Conservation (phyloP, 192 early-diverging fungal species). For the Anaeromyces robustus region DNA sequence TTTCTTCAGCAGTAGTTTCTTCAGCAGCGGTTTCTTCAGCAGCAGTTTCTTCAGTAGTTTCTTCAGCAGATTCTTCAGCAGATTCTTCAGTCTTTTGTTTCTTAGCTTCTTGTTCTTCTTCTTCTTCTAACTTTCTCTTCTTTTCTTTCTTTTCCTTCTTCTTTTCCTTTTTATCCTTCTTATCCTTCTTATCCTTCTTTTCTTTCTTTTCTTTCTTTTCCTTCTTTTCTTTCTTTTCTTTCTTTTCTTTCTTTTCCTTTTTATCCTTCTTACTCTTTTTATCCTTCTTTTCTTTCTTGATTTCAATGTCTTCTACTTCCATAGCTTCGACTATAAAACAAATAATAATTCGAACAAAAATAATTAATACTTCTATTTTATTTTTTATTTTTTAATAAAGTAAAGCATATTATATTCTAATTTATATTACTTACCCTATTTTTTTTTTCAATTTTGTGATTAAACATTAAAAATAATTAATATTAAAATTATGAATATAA, state of each 20-base stretch:
- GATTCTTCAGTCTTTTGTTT: conserved; percentile 24
- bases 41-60: conserved; percentile 1
- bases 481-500: too few species aligned
- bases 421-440: too few species aligned
- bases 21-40: conserved; percentile 14
- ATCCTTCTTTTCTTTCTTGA: background rate
- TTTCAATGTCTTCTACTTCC: background rate
- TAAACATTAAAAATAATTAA: too few species aligned
- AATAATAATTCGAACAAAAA: too few species aligned
- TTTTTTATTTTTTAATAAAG: too few species aligned
- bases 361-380: too few species aligned
- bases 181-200: background rate
- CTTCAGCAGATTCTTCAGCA: background rate
- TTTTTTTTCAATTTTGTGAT: too few species aligned
- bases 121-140: conserved; percentile 23
- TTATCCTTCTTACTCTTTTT: background rate
- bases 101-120: conserved; percentile 17
- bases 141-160: conserved; percentile 16
- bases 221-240: conserved; percentile 6
- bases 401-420: too few species aligned
- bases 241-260: conserved; percentile 11
- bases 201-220: conserved; percentile 4
- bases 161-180: conserved; percentile 17
- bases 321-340: background rate
- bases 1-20: conserved; percentile 29